Conservation (phyloP, 2,329 filamentous ascomycete genomes). For the Botryotinia globosa region DNA sequence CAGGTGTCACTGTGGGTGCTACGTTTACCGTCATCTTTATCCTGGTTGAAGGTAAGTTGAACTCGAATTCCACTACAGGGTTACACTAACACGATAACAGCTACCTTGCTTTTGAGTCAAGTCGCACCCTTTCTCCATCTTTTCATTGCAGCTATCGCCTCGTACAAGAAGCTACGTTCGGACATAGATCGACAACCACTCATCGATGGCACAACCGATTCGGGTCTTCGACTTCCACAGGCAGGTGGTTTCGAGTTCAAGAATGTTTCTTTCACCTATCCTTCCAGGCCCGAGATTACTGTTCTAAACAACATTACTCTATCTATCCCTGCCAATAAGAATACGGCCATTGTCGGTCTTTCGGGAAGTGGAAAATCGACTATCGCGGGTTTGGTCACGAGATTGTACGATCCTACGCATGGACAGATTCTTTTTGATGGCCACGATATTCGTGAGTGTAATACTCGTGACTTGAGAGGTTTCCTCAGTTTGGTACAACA, state of each 20-base stretch:
- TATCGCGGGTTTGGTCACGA: conserved; percentile 52
- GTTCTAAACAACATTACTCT: conserved; percentile 38
- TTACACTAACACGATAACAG: conserved; percentile 22
- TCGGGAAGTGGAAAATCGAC: conserved; percentile 59
- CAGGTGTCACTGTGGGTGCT: conserved; percentile 38
- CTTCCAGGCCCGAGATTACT: conserved; percentile 32
- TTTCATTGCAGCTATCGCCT: conserved; percentile 55
- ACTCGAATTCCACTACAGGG: too few species aligned
- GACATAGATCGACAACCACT: conserved; percentile 28
- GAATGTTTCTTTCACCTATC: conserved; percentile 31
- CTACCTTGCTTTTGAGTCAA: conserved; percentile 56
- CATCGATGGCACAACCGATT: conserved; percentile 28
- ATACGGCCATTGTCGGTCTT: conserved; percentile 56
- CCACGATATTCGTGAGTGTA: conserved; percentile 24
- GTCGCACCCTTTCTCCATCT: conserved; percentile 62
- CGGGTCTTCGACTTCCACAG: conserved; percentile 22
- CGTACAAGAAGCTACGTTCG: conserved; percentile 52
- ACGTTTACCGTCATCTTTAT: conserved; percentile 52
- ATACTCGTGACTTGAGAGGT: conserved; percentile 41
- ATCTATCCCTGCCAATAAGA: conserved; percentile 35
- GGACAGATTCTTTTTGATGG: conserved; percentile 28
- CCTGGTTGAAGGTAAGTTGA: conserved; percentile 47
- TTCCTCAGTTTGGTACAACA: conserved; percentile 52
- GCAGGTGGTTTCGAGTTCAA: conserved; percentile 13
- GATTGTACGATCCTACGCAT: conserved; percentile 55